A percentile compares a stretch with the other conserved stretches of the same genome.
phyloP scores from a whole-genome alignment of 371 early-diverging fungal genomes.

The Mortierella sp. region DNA sequence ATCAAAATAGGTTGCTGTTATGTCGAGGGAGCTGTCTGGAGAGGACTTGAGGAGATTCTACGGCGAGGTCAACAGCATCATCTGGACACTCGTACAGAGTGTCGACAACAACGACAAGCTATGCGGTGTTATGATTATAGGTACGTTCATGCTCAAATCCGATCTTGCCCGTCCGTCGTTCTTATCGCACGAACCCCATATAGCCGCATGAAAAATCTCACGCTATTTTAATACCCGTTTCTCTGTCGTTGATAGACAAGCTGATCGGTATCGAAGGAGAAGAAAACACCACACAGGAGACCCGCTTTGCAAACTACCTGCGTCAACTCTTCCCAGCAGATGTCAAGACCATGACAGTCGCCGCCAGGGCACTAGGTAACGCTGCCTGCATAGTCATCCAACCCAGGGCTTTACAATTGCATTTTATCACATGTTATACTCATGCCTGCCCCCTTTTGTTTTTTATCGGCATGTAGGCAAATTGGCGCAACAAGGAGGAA shows the following conservation, averaged over 20 bases:
- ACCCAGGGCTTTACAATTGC: background rate
- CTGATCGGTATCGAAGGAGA: constrained; percentile 90
- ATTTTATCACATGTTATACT: background rate
- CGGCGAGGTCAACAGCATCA: constrained; percentile 72
- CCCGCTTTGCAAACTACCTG: constrained; percentile 89
- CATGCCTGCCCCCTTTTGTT: background rate
- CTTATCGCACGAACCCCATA: background rate
- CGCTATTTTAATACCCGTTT: background rate
- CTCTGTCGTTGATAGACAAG: constrained; percentile 68
- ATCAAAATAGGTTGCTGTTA: constrained; percentile 40
- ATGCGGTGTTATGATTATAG: constrained; percentile 77
- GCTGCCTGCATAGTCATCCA: background rate
- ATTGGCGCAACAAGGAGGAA: constrained; percentile 82
- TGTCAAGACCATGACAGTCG: constrained; percentile 86
- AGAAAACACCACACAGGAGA: constrained; percentile 85
- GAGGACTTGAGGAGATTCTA: constrained; percentile 54
- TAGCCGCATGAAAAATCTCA: background rate
- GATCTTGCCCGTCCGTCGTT: background rate
- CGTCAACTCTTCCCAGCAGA: constrained; percentile 90
- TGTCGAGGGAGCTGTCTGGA: constrained; percentile 55
- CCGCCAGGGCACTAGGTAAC: constrained; percentile 85
- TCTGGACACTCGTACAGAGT: constrained; percentile 75
- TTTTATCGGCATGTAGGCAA: constrained; percentile 61
- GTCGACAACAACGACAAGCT: constrained; percentile 72
- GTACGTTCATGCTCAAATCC: constrained; percentile 36